phyloP scores from a whole-genome alignment of 192 early-diverging fungal species.

The Ambispora gerdemannii region DNA sequence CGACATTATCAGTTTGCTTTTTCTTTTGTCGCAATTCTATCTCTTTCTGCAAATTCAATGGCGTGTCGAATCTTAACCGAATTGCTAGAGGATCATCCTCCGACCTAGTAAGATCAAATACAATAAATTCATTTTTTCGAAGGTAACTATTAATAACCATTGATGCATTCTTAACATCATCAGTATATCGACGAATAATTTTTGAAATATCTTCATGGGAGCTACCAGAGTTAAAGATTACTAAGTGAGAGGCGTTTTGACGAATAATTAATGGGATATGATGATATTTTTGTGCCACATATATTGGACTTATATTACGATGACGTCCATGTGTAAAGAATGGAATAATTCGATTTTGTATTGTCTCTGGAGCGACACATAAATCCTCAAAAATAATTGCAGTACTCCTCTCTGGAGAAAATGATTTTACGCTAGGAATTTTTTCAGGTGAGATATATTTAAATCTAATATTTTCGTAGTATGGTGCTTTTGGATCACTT shows the following conservation, averaged over 20 bases:
- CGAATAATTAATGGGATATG: background rate
- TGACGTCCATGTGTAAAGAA: background rate
- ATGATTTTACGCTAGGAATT: background rate
- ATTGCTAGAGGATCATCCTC: background rate
- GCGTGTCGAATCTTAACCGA: background rate
- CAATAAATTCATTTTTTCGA: too few species aligned
- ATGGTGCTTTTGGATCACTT: background rate
- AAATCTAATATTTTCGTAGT: constrained; percentile 4
- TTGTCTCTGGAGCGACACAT: constrained; percentile 1
- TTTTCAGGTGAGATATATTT: too few species aligned
- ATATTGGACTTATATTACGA: constrained; percentile 6
- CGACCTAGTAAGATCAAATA: background rate
- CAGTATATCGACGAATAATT: too few species aligned
- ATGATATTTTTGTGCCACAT: constrained; percentile 2
- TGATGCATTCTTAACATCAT: too few species aligned
- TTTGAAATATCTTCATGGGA: background rate
- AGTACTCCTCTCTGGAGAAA: background rate
- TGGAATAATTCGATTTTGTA: constrained; percentile 8
- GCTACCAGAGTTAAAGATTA: background rate
- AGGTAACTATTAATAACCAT: too few species aligned
- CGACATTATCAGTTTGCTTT: too few species aligned
- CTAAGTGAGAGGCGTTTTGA: background rate
- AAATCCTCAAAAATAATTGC: constrained; percentile 16
- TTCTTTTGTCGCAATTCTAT: too few species aligned
- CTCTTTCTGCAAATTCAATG: background rate